Conservation (phyloP, 495 filamentous ascomycete species). For the Polyplosphaeria fusca region DNA sequence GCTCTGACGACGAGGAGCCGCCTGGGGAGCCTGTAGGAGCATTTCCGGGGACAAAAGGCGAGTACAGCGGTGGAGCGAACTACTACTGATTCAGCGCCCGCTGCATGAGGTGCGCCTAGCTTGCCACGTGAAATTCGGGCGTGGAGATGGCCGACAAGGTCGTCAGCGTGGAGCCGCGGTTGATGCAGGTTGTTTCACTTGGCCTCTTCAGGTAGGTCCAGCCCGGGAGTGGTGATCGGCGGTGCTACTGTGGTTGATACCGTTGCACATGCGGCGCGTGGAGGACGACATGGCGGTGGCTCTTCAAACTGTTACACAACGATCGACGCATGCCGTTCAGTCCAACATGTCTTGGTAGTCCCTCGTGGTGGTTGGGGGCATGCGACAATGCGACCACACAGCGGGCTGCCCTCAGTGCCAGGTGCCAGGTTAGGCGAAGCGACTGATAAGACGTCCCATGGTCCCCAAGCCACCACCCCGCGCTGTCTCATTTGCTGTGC, state of each 20-base stretch:
- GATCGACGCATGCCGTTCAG: neutral
- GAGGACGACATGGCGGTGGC: too few relatives aligned
- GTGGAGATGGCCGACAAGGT: neutral
- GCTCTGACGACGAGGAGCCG: constrained; percentile 39
- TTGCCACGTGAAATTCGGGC: neutral
- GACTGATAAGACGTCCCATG: neutral
- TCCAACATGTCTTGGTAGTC: constrained; percentile 3
- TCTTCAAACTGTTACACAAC: too few relatives aligned
- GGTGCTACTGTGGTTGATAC: too few relatives aligned
- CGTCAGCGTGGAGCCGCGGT: neutral
- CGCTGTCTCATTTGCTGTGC: constrained; percentile 7
- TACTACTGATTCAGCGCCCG: constrained; percentile 20
- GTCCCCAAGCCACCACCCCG: constrained; percentile 12
- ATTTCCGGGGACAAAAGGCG: constrained; percentile 42
- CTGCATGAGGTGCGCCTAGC: neutral
- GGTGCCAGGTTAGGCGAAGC: neutral
- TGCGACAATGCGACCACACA: neutral
- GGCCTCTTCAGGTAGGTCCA: constrained; percentile 10
- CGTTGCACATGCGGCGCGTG: neutral
- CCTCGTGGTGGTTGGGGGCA: neutral
- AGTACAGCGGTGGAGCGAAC: constrained; percentile 35
- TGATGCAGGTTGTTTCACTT: neutral
- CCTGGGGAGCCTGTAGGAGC: constrained; percentile 45
- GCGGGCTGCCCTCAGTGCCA: neutral
- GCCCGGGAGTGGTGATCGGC: neutral